Base-by-base conservation (phyloP, 768 basidiomycete species). In the Lactarius vividus region DNA sequence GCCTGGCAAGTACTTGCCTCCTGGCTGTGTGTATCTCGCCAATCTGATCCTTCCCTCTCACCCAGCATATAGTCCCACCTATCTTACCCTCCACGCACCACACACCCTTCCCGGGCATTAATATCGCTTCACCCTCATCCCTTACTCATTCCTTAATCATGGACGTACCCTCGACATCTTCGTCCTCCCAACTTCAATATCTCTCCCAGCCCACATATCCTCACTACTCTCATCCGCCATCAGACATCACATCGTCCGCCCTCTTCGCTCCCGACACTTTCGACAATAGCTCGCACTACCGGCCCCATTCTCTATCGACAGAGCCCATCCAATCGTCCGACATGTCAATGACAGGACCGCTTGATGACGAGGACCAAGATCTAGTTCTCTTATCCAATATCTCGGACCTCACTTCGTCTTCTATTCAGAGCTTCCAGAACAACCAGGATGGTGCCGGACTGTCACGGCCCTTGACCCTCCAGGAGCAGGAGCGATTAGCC, bases 401-500 rank as follows among this genome's bases (percentile, higher is more conserved):
- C 39, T 65, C 67, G 4, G 66, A 63, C 54, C 62, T 59, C 33
- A 56, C 59, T 29, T 39, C 68, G 20, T 59, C 68, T 40, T 67
- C 69, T 39, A 46, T 68, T 18, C 66, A 69, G 56, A 59, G 62
- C n/a, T 67, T 69, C 66, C 61, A 68, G 37, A 52, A 59, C 23
- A 52, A 13, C n/a, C 57, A 60, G 20, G 57, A 59, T 10, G 61
- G 62, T 16, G 67, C 70, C 57, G 74, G 72, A 6, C 81, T 87
- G 23, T 79, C 81, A 23, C 78, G 88, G n/a, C 81, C 87, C 0
- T 81, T 92, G 57, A 85, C 82, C 7, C 73, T 82, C 1, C 78
- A 83, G 58, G 91, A 93, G 74, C 85, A 87, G 63, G 88, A 90
- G 26, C 81, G 84, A 29, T 79, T 94, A 49, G 84, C 84, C n/a